Conservation (phyloP, 169 alveolate species). For the Plasmodium knowlesi region DNA sequence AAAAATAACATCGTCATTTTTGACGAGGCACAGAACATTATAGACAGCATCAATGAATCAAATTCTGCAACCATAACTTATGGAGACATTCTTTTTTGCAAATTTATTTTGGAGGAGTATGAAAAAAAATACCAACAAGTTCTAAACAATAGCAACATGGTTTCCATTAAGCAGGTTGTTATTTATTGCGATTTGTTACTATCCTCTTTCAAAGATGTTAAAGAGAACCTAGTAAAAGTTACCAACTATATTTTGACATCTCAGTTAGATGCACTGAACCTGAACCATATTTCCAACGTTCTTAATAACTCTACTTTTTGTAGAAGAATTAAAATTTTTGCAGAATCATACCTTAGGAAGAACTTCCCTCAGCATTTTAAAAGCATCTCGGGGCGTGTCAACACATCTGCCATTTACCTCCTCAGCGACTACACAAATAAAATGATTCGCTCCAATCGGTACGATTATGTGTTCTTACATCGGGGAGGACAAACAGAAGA, state of each 20-base stretch:
- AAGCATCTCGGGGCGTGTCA: neutral
- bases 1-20: slow-evolving; percentile 76
- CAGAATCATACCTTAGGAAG: slow-evolving; percentile 25
- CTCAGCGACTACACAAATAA: slow-evolving; percentile 65
- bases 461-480: slow-evolving; percentile 55
- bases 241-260: slow-evolving; percentile 18
- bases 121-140: slow-evolving; percentile 10
- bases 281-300: slow-evolving; percentile 59
- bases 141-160: slow-evolving; percentile 27
- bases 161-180: slow-evolving; percentile 36
- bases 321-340: slow-evolving; percentile 67
- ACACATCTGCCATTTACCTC: slow-evolving; percentile 64
- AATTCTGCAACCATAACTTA: slow-evolving; percentile 11
- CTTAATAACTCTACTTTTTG: slow-evolving; percentile 58
- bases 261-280: slow-evolving; percentile 69
- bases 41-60: slow-evolving; percentile 44
- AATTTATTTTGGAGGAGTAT: slow-evolving; percentile 18
- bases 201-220: neutral
- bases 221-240: slow-evolving; percentile 6
- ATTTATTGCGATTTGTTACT: slow-evolving; percentile 37
- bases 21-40: slow-evolving; percentile 88
- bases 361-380: neutral
- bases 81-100: slow-evolving; percentile 26
- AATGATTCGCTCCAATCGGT: slow-evolving; percentile 70
- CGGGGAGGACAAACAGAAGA: neutral